These are phyloP conservation scores for Monilinia vaccinii-corymbosi DNA, from an alignment of 2,329 filamentous ascomycete genomes.

Conservation along the genomic window DNA sequence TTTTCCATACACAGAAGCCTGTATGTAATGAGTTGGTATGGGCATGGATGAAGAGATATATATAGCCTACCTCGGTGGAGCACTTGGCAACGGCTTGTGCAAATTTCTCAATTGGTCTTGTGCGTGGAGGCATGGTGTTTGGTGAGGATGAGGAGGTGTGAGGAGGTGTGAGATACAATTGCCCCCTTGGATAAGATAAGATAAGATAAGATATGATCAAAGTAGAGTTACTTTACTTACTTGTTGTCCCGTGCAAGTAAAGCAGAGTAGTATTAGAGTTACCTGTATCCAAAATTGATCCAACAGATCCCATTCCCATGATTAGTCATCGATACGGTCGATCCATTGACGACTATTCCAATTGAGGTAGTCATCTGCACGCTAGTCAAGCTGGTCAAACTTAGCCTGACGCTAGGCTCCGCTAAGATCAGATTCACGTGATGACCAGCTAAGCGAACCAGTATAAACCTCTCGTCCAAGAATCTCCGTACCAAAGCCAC, in stretches of 20 bases:
- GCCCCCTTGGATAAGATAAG: too few species aligned
- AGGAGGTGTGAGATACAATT: too few species aligned
- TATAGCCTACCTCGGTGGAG: slow-evolving; percentile 53
- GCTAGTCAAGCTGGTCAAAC: too few species aligned
- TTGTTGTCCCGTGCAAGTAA: too few species aligned
- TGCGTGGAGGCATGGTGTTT: slow-evolving; percentile 33
- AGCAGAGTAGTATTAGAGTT: neutral
- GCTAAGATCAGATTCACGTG: neutral
- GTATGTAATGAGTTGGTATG: neutral
- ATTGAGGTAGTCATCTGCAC: too few species aligned
- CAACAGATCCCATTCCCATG: too few species aligned
- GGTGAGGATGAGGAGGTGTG: neutral
- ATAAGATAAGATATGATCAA: too few species aligned
- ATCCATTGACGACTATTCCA: too few species aligned
- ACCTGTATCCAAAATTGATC: too few species aligned
- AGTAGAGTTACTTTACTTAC: too few species aligned
- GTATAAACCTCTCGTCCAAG: neutral
- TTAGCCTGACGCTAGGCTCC: neutral
- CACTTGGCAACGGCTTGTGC: slow-evolving; percentile 57
- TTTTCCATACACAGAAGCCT: slow-evolving; percentile 83
- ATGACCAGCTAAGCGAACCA: too few species aligned
- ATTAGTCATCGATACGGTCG: too few species aligned
- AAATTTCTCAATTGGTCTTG: slow-evolving; percentile 59
- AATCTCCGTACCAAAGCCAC: neutral
- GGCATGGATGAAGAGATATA: neutral